phyloP scores from a whole-genome alignment of 345 rosid genomes.

The Populus ilicifolia region DNA sequence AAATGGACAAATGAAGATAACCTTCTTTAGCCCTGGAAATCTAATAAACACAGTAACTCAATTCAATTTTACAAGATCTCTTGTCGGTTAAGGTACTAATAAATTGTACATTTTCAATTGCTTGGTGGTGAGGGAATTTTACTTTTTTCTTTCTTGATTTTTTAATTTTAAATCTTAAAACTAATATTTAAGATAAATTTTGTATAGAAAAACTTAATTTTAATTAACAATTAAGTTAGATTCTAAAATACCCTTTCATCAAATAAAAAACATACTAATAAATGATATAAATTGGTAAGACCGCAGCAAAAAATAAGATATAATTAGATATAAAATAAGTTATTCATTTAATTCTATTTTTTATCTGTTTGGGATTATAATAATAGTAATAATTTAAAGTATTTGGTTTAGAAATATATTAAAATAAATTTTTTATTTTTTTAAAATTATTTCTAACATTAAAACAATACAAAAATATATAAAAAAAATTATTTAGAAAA shows the following conservation, averaged over 20 bases:
- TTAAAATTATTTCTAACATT: too few relatives aligned
- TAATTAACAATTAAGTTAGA: too few relatives aligned
- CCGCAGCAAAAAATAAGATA: too few relatives aligned
- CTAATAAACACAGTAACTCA: background rate
- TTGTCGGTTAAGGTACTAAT: background rate
- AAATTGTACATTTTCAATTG: background rate
- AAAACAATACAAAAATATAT: fast-evolving
- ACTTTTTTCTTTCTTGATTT: background rate
- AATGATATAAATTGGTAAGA: background rate
- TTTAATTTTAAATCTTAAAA: background rate
- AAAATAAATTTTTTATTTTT: too few relatives aligned
- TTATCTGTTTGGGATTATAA: fast-evolving
- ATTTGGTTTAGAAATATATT: too few relatives aligned
- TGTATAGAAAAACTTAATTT: too few relatives aligned
- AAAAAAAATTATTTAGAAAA: too few relatives aligned
- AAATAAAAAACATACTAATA: too few relatives aligned
- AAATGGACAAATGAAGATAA: background rate
- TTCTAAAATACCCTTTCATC: too few relatives aligned
- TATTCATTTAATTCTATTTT: too few relatives aligned
- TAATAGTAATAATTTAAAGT: fast-evolving
- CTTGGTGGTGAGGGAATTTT: background rate
- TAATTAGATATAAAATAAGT: too few relatives aligned
- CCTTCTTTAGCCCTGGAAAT: background rate
- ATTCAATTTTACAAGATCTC: background rate
- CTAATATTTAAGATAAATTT: too few relatives aligned